Base-by-base conservation (phyloP, 768 basidiomycete species). In the Flagelloscypha sp. region DNA sequence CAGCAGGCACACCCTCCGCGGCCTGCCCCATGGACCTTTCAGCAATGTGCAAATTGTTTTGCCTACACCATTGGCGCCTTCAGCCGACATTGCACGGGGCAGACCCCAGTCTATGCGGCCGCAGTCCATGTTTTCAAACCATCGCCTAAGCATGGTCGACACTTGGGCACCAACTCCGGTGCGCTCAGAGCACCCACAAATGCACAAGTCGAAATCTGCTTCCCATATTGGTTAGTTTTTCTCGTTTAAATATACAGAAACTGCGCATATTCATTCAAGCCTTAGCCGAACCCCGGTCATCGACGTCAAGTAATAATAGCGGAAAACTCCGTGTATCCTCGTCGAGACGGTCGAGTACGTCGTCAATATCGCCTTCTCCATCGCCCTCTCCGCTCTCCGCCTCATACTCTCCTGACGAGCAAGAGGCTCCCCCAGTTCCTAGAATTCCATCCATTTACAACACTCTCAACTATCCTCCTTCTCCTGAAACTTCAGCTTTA, bases 1-100 rank as follows among this genome's bases (percentile, higher is more conserved):
- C 7, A 59, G 57, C 36, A 59, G 59, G 24, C 58, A 57, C 40
- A 63, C 59, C 17, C 48, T 76, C 17, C 66, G 72, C 12, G 79
- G 79, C 22, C 54, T 68, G 1, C 81, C 83, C 15, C 82, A 86
- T 49, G 62, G 65, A 5, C 72, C 68, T 0, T 68, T 72, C 38
- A 79, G 65, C 49, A 67, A 67, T 36, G 57, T 85, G 35, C 73
- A 84, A 46, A 76, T 86, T 35, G 57, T 87, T 11, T 61, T 84
- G 3, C 84, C 84, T 0, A 54, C 71, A 1, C 84, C 82, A 2
- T 66, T 87, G 12, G 72, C 70, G 1, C 61, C 68, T 8, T 17
- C 52, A 33, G 16, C 28, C 30, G 45, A 38, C 45, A 36, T 35
- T 37, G 31, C 17, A 37, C 16, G 48, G 20, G 20, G 27, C 27